phyloP scores from a whole-genome alignment of 495 filamentous ascomycete genomes.

The Letharia lupina region DNA sequence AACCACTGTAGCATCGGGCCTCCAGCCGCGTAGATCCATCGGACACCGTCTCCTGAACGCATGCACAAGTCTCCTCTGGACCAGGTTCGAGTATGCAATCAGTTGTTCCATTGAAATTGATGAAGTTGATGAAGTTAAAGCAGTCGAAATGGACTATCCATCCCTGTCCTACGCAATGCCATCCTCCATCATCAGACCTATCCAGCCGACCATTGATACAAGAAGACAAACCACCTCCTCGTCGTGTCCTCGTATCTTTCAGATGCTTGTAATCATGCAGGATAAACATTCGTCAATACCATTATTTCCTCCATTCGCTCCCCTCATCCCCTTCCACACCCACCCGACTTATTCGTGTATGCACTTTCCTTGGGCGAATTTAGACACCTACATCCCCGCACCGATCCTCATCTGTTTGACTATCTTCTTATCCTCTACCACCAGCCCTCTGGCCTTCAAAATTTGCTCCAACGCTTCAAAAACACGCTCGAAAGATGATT shows the following conservation, averaged over 20 bases:
- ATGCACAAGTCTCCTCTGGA: too few species aligned
- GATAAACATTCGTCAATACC: background rate
- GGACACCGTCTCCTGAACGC: too few species aligned
- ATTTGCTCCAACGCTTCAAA: conserved; percentile 61
- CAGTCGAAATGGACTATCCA: background rate
- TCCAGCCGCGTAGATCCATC: too few species aligned
- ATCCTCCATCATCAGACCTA: conserved; percentile 7
- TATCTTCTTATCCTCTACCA: conserved; percentile 50
- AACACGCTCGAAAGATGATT: conserved; percentile 72
- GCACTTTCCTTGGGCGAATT: background rate
- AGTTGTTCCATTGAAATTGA: background rate
- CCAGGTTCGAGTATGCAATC: background rate
- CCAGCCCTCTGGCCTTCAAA: conserved; percentile 48
- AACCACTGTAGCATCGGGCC: too few species aligned
- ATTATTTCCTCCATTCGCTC: background rate
- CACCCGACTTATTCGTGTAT: background rate
- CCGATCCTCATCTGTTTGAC: conserved; percentile 21
- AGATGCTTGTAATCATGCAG: background rate
- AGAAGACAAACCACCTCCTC: background rate
- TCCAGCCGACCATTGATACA: background rate
- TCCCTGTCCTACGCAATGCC: background rate
- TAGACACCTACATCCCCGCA: conserved; percentile 12
- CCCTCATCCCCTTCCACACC: background rate
- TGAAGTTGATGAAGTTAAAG: background rate
- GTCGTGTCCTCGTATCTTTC: background rate